Evolutionary conservation across 78 protist species (phyloP), one percentile per base, ranked within the genome.

Genomic region (Polysphondylium violaceum): DNA sequence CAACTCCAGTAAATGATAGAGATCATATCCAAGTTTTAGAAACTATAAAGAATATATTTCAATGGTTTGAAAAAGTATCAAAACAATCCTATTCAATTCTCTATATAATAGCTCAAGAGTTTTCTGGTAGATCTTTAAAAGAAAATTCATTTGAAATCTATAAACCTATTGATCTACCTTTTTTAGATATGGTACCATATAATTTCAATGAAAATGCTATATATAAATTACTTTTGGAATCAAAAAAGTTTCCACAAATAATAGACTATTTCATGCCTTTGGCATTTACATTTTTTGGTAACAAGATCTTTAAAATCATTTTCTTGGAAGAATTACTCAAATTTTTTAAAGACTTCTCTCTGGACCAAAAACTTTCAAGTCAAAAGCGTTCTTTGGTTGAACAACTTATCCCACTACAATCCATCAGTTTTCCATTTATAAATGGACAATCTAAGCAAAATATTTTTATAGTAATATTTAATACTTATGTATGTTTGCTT

Each of bases 401-500:
- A n/a, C n/a, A n/a, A n/a, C n/a, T n/a, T n/a, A n/a, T 83, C 69
- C 81, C 67, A 65, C 9, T 83, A 14, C 91, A 77, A 2, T 69
- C 81, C 0, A 83, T 83, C 2, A 58, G 68, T 1, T 19, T 69
- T 0, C 79, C 91, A 17, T 83, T 83, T 43, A 58, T 53, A 21
- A 83, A 77, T 27, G 91, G 91, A 6, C 58, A 67, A 6, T 71
- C 77, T 9, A 69, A 64, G 31, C 61, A 67, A 21, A 83, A 83
- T 51, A 12, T 83, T 3, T n/a, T 83, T 4, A 31, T 40, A 2
- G 50, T 38, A 12, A 7, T 83, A 23, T 36, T 58, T 9, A 38
- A 33, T 14, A 67, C 63, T 0, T 53, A 36, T 47, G 79, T 73
- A 73, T n/a, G 79, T 55, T 9, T n/a, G n/a, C n/a, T n/a, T n/a